A percentile compares a stretch with the other conserved stretches of the same genome.
phyloP scores from a whole-genome alignment of 2,329 filamentous ascomycete species.

The Blastomyces silverae region DNA sequence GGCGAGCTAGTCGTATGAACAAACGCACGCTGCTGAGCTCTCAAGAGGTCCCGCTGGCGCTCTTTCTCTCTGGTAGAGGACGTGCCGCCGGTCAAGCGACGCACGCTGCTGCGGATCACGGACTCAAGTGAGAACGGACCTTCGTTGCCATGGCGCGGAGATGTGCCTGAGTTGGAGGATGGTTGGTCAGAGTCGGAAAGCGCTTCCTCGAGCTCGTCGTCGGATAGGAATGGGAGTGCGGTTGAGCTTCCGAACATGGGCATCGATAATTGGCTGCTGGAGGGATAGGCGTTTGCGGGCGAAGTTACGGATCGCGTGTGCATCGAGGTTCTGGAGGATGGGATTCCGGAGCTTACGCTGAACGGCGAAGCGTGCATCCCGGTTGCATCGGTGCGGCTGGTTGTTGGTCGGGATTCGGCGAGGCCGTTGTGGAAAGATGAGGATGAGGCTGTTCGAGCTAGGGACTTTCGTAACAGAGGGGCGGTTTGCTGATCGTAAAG shows the following conservation, averaged over 20 bases:
- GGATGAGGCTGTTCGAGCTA: slow-evolving; percentile 62
- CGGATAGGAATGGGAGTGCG: slow-evolving; percentile 59
- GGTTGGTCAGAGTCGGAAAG: slow-evolving; percentile 67
- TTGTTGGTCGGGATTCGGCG: slow-evolving; percentile 60
- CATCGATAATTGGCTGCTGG: slow-evolving; percentile 37
- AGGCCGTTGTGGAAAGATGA: slow-evolving; percentile 84
- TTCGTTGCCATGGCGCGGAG: slow-evolving; percentile 34
- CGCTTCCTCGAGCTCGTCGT: slow-evolving; percentile 70
- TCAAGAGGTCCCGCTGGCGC: slow-evolving; percentile 40
- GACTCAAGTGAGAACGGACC: slow-evolving; percentile 41
- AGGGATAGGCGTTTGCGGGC: slow-evolving; percentile 50
- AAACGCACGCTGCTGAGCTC: slow-evolving; percentile 39
- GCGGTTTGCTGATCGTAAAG: slow-evolving; percentile 90
- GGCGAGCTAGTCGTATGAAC: slow-evolving; percentile 33
- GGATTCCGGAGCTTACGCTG: slow-evolving; percentile 37
- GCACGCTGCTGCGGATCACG: slow-evolving; percentile 43
- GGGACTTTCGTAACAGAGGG: slow-evolving; percentile 79
- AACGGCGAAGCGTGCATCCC: slow-evolving; percentile 50
- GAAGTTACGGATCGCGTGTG: slow-evolving; percentile 82
- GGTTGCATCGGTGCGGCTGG: slow-evolving; percentile 48
- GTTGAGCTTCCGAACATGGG: slow-evolving; percentile 50
- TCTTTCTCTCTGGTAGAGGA: slow-evolving; percentile 40
- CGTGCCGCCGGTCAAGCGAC: slow-evolving; percentile 42
- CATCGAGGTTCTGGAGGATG: slow-evolving; percentile 55
- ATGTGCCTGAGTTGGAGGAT: slow-evolving; percentile 23